Base-by-base conservation (phyloP, 2,329 filamentous ascomycete species). In the Fusarium proliferatum region DNA sequence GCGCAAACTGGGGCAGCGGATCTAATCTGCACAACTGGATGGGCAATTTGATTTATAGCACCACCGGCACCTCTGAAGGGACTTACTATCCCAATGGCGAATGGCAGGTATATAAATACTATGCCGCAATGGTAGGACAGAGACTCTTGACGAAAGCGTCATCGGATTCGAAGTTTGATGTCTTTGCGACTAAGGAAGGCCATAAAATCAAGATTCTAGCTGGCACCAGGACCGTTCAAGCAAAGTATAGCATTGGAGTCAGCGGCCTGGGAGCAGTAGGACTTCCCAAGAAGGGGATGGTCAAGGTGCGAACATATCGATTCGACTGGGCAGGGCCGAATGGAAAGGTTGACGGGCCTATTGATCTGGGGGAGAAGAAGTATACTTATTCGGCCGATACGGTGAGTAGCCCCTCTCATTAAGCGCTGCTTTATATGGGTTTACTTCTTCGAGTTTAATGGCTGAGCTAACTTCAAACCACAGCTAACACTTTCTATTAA, bases 311-410 rank as follows among this genome's bases (percentile, higher is more conserved):
- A 1, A 34, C 21, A 1, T 61, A 56, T n/a, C 58, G 10, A 6
- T 61, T 61, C 15, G 58, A 61, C 36, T 61, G 58, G 58, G n/a
- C 36, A 1, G 48, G 58, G 28, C 58, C 28, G 9, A 42, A 56
- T 4, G 58, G 36, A 15, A 28, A 56, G 10, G 36, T 42, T 9
- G 58, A 21, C 1, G 28, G 12, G 2, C 58, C 58, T 5, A 2
- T 56, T 3, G 28, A 33, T 41, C 1, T 34, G 3, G 48, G 58
- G 5, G n/a, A 28, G 26, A 23, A 52, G 10, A 30, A 10, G 3
- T 61, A 61, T 26, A 21, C 10, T 8, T 56, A 39, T 61, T 56
- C 48, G 7, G 26, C 48, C 13, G 19, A 61, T 9, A 41, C 13
- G 4, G 48, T 61, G 4, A 61, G n/a, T 15, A 17, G 10, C 16